These are phyloP conservation scores for Geoglossum glabrum DNA, from an alignment of 495 filamentous ascomycete genomes.

Conservation along the genomic window DNA sequence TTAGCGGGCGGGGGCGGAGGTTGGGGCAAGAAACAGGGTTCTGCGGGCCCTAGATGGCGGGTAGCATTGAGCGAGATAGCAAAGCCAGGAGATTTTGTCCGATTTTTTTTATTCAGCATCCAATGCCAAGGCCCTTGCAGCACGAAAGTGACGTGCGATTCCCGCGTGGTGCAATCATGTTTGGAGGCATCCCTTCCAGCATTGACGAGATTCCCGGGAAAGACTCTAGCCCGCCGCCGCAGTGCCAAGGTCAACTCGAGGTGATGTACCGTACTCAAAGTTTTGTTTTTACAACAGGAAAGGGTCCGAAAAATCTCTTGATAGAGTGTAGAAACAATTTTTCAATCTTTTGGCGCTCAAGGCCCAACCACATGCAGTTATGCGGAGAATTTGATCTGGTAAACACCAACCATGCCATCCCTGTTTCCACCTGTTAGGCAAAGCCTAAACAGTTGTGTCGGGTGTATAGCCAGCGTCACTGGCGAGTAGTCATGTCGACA, in stretches of 20 bases:
- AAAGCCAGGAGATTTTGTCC: constrained; percentile 4
- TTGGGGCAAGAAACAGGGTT: constrained; percentile 72
- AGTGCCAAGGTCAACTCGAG: neutral
- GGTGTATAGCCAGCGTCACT: too few species aligned
- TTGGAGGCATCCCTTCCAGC: neutral
- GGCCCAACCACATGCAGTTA: too few species aligned
- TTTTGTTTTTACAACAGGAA: neutral
- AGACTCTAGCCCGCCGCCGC: neutral
- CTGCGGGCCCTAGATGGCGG: constrained; percentile 50
- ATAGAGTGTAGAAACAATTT: neutral
- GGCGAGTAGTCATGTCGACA: too few species aligned
- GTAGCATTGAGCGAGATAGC: neutral
- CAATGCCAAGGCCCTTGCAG: neutral
- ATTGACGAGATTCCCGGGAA: neutral
- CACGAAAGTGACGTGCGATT: neutral
- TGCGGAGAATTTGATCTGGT: too few species aligned
- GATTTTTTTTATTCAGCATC: constrained; percentile 3
- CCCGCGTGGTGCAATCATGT: neutral
- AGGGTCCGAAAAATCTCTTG: neutral
- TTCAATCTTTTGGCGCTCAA: too few species aligned
- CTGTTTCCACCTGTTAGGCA: too few species aligned
- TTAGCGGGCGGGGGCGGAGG: constrained; percentile 79
- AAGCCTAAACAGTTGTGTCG: too few species aligned
- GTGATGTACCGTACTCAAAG: constrained; percentile 1
- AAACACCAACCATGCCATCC: too few species aligned